Evolutionary conservation across 495 filamentous ascomycete species (phyloP), one percentile per base, ranked within the genome.

Genomic region (Penicillium diatomitis): DNA sequence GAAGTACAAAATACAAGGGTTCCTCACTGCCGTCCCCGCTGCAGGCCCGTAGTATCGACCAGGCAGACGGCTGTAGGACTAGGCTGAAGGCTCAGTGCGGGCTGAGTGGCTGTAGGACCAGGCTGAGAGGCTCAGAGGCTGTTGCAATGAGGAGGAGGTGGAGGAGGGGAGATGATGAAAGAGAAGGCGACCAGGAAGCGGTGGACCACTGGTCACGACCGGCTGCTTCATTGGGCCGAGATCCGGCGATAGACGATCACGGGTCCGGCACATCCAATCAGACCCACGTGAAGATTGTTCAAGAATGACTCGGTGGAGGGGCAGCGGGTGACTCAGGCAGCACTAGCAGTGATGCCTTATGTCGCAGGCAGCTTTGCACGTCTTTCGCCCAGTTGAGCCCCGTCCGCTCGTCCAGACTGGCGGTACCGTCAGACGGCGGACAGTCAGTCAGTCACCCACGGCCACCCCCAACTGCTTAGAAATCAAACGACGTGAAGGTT

Each of bases 251-350:
- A 41, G 47, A 32, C 46, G 40, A 41, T 54, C 46, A 38, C 42
- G 34, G 47, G 30, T 46, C 20, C 33, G 51, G 38, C 44, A 35
- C 44, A 12, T 47, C 55, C 55, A 57, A 57, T 57, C 55, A 57
- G n/a, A 12, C 7, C 9, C 2, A 12, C 8, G 41, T 30, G 20
- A 11, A 8, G 11, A 11, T 20, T 7, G 32, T 32, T 47, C n/a
- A 32, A 44, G 6, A 8, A 12, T 44, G 41, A 44, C 41, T 44
- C 41, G 34, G 9, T 7, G 10, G 4, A 3, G 8, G 9, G n/a
- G 36, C n/a, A 36, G 46, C 36, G 20, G 20, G 1, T 20, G 20
- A 20, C 46, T 39, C n/a, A 47, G 41, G 29, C 41, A 42, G 28
- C 3, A 5, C 0, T 10, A n/a, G 38, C 38, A 4, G 9, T n/a